A percentile compares a stretch with the other conserved stretches of the same genome.
These are phyloP conservation scores for Mycena haematopus DNA, from an alignment of 768 basidiomycete species.

Conservation along the genomic window DNA sequence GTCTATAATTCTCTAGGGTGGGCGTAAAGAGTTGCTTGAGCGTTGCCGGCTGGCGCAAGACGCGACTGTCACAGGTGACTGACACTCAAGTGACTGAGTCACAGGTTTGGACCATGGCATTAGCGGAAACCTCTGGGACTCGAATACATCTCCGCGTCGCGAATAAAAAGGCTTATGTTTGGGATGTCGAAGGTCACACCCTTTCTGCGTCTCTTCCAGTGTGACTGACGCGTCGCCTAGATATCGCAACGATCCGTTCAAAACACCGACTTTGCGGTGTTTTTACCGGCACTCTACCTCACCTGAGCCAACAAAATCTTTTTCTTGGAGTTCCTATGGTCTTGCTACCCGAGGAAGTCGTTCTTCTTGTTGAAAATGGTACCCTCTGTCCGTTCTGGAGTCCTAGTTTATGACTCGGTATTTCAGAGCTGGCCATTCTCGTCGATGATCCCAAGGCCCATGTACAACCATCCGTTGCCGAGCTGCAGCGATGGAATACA, in stretches of 20 bases:
- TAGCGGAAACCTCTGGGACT: constrained; percentile 24
- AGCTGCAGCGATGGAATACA: constrained; percentile 60
- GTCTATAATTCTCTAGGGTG: background rate
- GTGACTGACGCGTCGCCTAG: constrained; percentile 47
- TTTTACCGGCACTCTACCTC: constrained; percentile 89
- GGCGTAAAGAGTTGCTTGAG: background rate
- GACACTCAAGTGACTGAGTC: constrained; percentile 3
- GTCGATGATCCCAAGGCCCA: constrained; percentile 74
- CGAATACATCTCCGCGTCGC: constrained; percentile 72
- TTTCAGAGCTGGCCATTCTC: constrained; percentile 70
- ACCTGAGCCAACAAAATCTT: constrained; percentile 94
- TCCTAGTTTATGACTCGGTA: constrained; percentile 15
- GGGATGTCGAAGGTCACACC: constrained; percentile 79
- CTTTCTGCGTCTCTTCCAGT: constrained; percentile 2
- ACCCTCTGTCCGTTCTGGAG: constrained; percentile 1
- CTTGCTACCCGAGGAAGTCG: constrained; percentile 91
- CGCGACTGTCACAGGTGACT: constrained; percentile 3
- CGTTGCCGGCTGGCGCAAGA: background rate
- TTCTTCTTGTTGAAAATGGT: constrained; percentile 87
- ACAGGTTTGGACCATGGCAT: background rate
- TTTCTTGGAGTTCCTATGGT: constrained; percentile 93
- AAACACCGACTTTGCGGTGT: constrained; percentile 85
- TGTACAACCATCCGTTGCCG: constrained; percentile 49
- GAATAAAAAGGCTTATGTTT: constrained; percentile 84
- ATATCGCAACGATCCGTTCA: constrained; percentile 80